Base-by-base conservation (phyloP, 139 green algal species). In the Volvox africanus region DNA sequence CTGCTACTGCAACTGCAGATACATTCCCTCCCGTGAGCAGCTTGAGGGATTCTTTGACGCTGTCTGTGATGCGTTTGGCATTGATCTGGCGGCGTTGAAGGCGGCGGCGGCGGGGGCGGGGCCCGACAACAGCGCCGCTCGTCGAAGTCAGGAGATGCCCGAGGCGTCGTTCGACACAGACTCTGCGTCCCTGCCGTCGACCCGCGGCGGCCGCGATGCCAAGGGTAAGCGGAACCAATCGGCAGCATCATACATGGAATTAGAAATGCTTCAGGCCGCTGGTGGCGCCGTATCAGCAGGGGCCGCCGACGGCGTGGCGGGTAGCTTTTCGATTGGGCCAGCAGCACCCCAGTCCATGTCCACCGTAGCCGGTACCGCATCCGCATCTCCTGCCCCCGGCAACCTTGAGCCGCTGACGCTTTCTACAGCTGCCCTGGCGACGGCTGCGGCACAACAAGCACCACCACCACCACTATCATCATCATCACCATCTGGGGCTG, bases 31-130 rank as follows among this genome's bases (percentile, higher is more conserved):
- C 84, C 61, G 32, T 69, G 84, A 89, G 28, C 84, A 82, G 69
- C 84, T 89, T 6, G 69, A 81, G 69, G 84, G 37, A 37, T 89
- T 73, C 84, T 82, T 89, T 30, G 84, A 89, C 37, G 68, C 84
- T 9, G 84, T 89, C 1, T 89, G 84, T 44, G 68, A 82, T 20
- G 28, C 69, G 18, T 89, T 89, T 44, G 84, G n/a, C 22, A 71
- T 89, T 71, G 84, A 89, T 21, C 69, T 73, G 13, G 28, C 28
- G 9, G 37, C 69, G 5, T 44, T 82, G 37, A 89, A 89, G 37
- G 30, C 24, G 33, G 68, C 36, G 62, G 67, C 83, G 30, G 24
- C 33, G n/a, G 62, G 26, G 12, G 69, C 14, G 9, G 71, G 71
- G 26, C 35, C 22, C 36, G 5, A 14, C 37, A 13, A 61, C 50